A percentile compares a stretch with the other conserved stretches of the same genome.
Conservation (phyloP, 2,329 filamentous ascomycete species). For the Taxawa tesnikishii region DNA sequence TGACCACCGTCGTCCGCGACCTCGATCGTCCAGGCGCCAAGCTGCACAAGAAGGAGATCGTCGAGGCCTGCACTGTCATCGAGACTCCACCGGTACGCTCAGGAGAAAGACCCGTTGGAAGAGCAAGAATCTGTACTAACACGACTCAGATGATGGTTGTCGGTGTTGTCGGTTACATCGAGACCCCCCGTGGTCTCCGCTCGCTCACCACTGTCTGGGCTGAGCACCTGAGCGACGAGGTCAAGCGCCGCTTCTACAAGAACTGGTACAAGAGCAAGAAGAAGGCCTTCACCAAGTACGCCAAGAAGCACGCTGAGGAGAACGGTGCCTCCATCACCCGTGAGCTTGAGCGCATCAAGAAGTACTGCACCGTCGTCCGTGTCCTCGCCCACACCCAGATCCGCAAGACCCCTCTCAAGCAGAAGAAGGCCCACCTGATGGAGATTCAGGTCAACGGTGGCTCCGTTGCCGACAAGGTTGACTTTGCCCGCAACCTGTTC, state of each 20-base stretch:
- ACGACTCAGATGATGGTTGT: slow-evolving; percentile 85
- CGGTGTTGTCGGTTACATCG: slow-evolving; percentile 99
- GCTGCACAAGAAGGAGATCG: slow-evolving; percentile 98
- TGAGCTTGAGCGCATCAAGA: slow-evolving; percentile 99
- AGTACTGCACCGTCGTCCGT: slow-evolving; percentile 99
- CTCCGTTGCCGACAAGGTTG: slow-evolving; percentile 89
- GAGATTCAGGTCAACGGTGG: slow-evolving; percentile 99
- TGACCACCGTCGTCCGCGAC: slow-evolving; percentile 99
- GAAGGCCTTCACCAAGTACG: slow-evolving; percentile 99
- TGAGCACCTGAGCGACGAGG: slow-evolving; percentile 95
- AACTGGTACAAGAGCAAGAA: slow-evolving; percentile 99
- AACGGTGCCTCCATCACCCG: slow-evolving; percentile 82
- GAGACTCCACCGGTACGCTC: slow-evolving; percentile 81
- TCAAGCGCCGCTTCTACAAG: slow-evolving; percentile 99
- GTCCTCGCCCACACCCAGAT: slow-evolving; percentile 99
- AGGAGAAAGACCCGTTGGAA: slow-evolving; percentile 13
- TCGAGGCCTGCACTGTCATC: slow-evolving; percentile 78
- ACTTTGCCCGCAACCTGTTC: slow-evolving; percentile 89
- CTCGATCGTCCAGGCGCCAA: slow-evolving; percentile 98
- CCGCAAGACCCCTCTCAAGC: slow-evolving; percentile 97
- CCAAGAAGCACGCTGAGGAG: slow-evolving; percentile 98
- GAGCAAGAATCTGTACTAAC: not conserved
- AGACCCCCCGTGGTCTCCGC: slow-evolving; percentile 97
- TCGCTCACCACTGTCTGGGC: slow-evolving; percentile 99
- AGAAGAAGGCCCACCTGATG: slow-evolving; percentile 99